Evolutionary conservation across 805 yeast genomes (phyloP).

Genomic region (Teunomyces panamensis): DNA sequence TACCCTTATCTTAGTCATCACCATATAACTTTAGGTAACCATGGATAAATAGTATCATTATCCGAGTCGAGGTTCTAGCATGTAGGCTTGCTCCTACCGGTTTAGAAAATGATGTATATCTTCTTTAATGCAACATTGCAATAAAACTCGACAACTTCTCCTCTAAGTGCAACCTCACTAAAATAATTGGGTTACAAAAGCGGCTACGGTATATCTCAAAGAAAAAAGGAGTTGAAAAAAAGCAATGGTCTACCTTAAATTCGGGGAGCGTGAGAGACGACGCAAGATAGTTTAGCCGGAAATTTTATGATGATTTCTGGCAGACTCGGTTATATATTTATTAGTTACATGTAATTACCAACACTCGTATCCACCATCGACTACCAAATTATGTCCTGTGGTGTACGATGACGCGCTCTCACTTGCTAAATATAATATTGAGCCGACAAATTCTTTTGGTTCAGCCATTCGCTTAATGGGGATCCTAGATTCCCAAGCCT

Average conservation of each 20-base stretch:
- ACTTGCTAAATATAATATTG: constrained; percentile 69
- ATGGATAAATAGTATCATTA: background rate
- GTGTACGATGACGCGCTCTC: constrained; percentile 72
- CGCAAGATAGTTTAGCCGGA: background rate
- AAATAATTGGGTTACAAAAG: background rate
- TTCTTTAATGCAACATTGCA: background rate
- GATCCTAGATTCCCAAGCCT: constrained; percentile 66
- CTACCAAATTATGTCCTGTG: constrained; percentile 79
- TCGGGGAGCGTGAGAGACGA: background rate
- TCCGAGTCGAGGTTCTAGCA: background rate
- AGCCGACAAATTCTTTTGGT: constrained; percentile 78
- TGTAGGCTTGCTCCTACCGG: background rate
- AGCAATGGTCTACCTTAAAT: background rate
- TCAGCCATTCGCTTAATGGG: constrained; percentile 85
- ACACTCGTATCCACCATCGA: constrained; percentile 85
- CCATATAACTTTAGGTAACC: background rate
- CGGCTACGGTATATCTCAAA: background rate
- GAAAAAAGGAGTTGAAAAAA: background rate
- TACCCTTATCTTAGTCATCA: background rate
- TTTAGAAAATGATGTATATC: background rate
- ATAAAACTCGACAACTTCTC: background rate
- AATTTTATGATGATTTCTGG: background rate
- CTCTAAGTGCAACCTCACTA: background rate
- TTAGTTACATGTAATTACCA: constrained; percentile 45
- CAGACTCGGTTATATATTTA: no score